These are phyloP conservation scores for Saussurea involucrata DNA, from an alignment of 129 eudicot species.

Conservation along the genomic window DNA sequence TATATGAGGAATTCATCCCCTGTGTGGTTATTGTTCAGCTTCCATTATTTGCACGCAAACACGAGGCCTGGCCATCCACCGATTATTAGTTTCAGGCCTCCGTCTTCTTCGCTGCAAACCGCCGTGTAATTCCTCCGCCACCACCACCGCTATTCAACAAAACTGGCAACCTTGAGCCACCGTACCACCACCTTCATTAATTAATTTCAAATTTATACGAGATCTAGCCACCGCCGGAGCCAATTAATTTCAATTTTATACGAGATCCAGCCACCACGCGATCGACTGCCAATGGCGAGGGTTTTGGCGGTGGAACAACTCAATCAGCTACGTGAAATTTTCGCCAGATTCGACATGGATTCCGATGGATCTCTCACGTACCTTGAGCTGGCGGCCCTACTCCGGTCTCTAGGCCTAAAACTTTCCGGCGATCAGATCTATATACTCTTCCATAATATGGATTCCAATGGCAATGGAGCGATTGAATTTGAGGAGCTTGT, in stretches of 20 bases:
- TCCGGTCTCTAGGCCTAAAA: slow-evolving; percentile 39
- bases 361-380: slow-evolving; percentile 39
- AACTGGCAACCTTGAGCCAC: background rate
- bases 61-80: slow-evolving; percentile 11
- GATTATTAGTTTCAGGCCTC: slow-evolving; percentile 13
- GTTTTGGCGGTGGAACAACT: slow-evolving; percentile 25
- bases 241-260: background rate
- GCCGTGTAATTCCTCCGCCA: slow-evolving; percentile 3
- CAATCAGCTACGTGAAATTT: slow-evolving; percentile 35
- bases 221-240: background rate
- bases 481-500: slow-evolving; percentile 46
- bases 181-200: background rate
- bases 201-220: background rate
- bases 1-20: background rate
- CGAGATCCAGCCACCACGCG: background rate
- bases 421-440: slow-evolving; percentile 39
- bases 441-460: slow-evolving; percentile 27
- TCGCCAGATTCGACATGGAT: slow-evolving; percentile 45
- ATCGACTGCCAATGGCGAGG: slow-evolving; percentile 6
- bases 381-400: slow-evolving; percentile 44
- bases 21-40: slow-evolving; percentile 7
- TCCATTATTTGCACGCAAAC: slow-evolving; percentile 3
- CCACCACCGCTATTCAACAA: background rate
- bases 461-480: slow-evolving; percentile 37
- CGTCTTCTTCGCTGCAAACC: slow-evolving; percentile 8